Conservation (phyloP, 495 filamentous ascomycete genomes). For the Elasticomyces elasticus region DNA sequence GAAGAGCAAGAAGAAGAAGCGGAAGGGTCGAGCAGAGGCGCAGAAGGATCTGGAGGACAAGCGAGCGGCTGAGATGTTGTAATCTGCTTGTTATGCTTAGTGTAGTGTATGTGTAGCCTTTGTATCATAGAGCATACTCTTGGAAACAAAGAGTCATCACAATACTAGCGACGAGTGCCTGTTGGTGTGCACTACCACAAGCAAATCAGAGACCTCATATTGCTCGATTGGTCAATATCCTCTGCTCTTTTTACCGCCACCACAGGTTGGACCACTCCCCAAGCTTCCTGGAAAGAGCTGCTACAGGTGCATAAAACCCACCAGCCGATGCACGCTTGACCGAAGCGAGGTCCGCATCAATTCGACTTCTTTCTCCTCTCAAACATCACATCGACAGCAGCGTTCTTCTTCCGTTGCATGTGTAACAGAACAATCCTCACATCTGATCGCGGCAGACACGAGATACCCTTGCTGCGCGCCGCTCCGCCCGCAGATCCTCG, state of each 20-base stretch:
- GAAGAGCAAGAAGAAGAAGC: slow-evolving; percentile 14
- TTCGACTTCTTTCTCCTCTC: background rate
- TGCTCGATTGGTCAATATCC: background rate
- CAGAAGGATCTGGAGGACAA: slow-evolving; percentile 7
- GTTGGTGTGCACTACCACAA: background rate
- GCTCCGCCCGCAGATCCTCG: background rate
- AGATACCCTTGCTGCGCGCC: slow-evolving; percentile 1
- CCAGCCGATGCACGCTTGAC: background rate
- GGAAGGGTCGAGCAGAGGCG: slow-evolving; percentile 3
- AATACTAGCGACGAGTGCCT: background rate
- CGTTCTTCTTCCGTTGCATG: too few species aligned
- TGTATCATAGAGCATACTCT: background rate
- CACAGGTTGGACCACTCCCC: background rate
- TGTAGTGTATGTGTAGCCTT: background rate
- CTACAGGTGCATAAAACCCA: background rate
- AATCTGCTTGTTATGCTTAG: background rate
- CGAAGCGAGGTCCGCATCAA: background rate
- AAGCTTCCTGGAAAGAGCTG: background rate
- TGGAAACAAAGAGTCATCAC: background rate
- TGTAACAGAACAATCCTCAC: too few species aligned
- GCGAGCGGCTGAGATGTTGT: slow-evolving; percentile 17
- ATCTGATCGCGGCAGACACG: background rate
- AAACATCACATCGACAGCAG: too few species aligned
- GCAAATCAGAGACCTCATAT: background rate
- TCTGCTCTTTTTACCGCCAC: background rate